These are phyloP conservation scores for Boletus sp. DNA, from an alignment of 768 basidiomycete genomes.

Conservation along the genomic window DNA sequence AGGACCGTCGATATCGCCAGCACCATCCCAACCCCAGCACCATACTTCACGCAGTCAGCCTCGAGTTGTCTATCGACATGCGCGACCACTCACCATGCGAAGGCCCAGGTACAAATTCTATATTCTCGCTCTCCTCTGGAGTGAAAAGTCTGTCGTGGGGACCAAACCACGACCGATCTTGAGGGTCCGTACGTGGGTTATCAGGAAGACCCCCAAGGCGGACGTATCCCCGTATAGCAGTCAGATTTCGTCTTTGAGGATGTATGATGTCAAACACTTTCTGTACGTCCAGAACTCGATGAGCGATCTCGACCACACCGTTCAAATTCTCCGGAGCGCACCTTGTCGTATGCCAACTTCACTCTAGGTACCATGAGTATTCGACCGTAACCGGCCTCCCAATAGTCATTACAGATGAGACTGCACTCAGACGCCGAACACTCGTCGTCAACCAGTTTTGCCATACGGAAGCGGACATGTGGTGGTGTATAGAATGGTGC, in stretches of 20 bases:
- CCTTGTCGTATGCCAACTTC: slow-evolving; percentile 92
- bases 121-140: slow-evolving; percentile 75
- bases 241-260: slow-evolving; percentile 84
- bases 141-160: slow-evolving; percentile 95
- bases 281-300: slow-evolving; percentile 38
- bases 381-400: slow-evolving; percentile 92
- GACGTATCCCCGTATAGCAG: slow-evolving; percentile 91
- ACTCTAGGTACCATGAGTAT: slow-evolving; percentile 98
- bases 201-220: slow-evolving; percentile 97
- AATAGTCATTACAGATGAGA: slow-evolving; percentile 98
- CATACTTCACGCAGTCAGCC: slow-evolving; percentile 61
- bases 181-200: slow-evolving; percentile 94
- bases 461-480: slow-evolving; percentile 95
- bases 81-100: slow-evolving; percentile 59
- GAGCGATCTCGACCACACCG: neutral
- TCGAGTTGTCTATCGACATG: neutral
- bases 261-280: slow-evolving; percentile 95
- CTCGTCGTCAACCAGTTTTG: slow-evolving; percentile 79
- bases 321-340: slow-evolving; percentile 33
- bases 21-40: slow-evolving; percentile 99
- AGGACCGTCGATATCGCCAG: slow-evolving; percentile 95
- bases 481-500: slow-evolving; percentile 92
- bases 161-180: slow-evolving; percentile 97
- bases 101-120: slow-evolving; percentile 81
- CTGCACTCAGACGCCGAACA: slow-evolving; percentile 96